Percentiles rank a stretch among this genome's conserved stretches.
Evolutionary conservation across 257 asterid species (phyloP).

Genomic region (Handroanthus guayacan): DNA sequence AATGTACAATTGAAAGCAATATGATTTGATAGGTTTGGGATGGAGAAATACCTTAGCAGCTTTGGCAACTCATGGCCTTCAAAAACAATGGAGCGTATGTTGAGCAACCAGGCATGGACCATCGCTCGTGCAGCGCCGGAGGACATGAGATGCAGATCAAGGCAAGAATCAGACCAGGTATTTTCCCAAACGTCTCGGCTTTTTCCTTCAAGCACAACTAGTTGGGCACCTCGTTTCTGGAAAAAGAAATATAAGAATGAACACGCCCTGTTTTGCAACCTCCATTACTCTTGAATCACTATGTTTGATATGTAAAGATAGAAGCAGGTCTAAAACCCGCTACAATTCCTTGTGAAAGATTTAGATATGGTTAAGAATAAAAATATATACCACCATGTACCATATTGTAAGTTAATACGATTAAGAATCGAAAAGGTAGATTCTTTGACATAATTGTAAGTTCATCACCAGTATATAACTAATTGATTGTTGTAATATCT

Average conservation of each 20-base stretch:
- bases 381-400: not conserved
- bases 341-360: no score
- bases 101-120: constrained; percentile 95
- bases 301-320: no score
- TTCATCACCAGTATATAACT: no score
- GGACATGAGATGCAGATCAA: constrained; percentile 95
- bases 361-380: no score
- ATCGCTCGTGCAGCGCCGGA: constrained; percentile 97
- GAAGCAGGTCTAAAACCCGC: no score
- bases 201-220: constrained; percentile 88
- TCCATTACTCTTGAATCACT: no score
- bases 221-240: constrained; percentile 90
- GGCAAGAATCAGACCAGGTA: constrained; percentile 80
- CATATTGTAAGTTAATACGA: not conserved
- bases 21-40: not conserved
- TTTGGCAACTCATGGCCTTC: constrained; percentile 90
- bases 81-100: constrained; percentile 67
- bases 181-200: constrained; percentile 88
- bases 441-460: no score
- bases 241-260: not conserved
- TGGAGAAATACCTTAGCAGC: constrained; percentile 60
- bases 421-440: no score
- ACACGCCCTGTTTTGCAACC: not conserved
- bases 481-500: no score
- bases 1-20: not conserved